These are phyloP conservation scores for Arachis monticola DNA, from an alignment of 331 rosid genomes.

Conservation along the genomic window DNA sequence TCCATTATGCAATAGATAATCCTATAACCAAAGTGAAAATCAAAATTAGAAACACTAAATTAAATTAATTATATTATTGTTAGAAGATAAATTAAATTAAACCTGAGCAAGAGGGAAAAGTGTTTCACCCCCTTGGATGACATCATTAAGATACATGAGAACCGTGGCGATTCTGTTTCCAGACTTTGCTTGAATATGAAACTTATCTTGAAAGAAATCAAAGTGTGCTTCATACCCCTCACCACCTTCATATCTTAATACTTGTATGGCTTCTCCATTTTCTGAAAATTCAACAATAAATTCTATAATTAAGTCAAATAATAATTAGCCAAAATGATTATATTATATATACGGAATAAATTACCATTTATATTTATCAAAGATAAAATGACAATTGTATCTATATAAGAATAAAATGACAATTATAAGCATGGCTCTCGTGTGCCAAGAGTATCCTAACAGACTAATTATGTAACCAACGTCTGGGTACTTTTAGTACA, in stretches of 20 bases:
- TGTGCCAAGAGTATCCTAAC: too few relatives aligned
- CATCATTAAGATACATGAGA: slow-evolving; percentile 84
- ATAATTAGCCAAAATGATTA: too few relatives aligned
- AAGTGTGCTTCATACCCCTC: slow-evolving; percentile 88
- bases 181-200: slow-evolving; percentile 72
- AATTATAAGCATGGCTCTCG: too few relatives aligned
- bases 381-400: too few relatives aligned
- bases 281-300: slow-evolving; percentile 60
- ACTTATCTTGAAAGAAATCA: slow-evolving; percentile 83
- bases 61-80: slow-evolving; percentile 9
- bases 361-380: too few relatives aligned
- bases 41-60: background rate
- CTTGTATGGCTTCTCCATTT: slow-evolving; percentile 92
- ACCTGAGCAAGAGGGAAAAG: slow-evolving; percentile 92
- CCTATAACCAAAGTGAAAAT: slow-evolving; percentile 47
- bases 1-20: slow-evolving; percentile 47
- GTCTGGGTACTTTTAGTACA: too few relatives aligned
- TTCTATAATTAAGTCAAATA: too few relatives aligned
- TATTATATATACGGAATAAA: too few relatives aligned
- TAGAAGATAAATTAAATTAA: slow-evolving; percentile 42
- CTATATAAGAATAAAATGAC: too few relatives aligned
- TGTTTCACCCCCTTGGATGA: slow-evolving; percentile 84
- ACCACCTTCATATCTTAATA: slow-evolving; percentile 85
- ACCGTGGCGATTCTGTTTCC: slow-evolving; percentile 92
- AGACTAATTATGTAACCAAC: too few relatives aligned